A percentile compares a stretch with the other conserved stretches of the same genome.
Conservation (phyloP, 2,329 filamentous ascomycete species). For the Endoconidiophora laricicola region DNA sequence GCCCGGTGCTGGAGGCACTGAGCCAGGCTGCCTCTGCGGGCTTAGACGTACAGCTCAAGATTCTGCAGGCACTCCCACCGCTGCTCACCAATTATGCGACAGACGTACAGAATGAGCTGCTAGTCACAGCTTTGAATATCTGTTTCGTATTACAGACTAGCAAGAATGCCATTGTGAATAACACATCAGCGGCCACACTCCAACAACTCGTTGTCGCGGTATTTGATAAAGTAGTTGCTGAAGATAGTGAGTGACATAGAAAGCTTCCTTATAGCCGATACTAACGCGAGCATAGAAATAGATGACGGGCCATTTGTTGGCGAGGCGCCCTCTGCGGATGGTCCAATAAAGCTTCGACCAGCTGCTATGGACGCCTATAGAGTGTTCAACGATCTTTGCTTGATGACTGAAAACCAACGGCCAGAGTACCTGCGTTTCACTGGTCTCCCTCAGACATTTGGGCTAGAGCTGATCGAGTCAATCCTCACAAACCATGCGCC, state of each 20-base stretch:
- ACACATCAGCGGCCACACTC: constrained; percentile 88
- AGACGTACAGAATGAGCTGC: constrained; percentile 62
- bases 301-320: constrained; percentile 40
- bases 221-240: constrained; percentile 74
- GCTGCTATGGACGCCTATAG: constrained; percentile 76
- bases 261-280: not conserved
- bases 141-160: constrained; percentile 82
- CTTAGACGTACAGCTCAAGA: constrained; percentile 87
- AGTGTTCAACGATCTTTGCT: constrained; percentile 75
- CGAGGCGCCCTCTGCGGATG: constrained; percentile 50
- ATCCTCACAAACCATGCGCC: constrained; percentile 71
- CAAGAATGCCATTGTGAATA: constrained; percentile 86
- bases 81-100: constrained; percentile 77
- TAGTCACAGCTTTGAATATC: constrained; percentile 72
- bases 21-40: constrained; percentile 67
- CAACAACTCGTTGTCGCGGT: constrained; percentile 86
- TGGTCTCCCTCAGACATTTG: constrained; percentile 63
- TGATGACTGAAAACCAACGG: constrained; percentile 69
- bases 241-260: constrained; percentile 48
- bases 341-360: constrained; percentile 47
- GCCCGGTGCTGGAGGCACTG: constrained; percentile 75
- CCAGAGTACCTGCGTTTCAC: constrained; percentile 70
- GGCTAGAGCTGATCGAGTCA: constrained; percentile 81
- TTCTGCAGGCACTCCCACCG: constrained; percentile 78
- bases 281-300: constrained; percentile 20